Percentiles rank a stretch among this genome's conserved stretches.
These are phyloP conservation scores for Selaginella tamariscina DNA, from an alignment of 75 land plant species.

Conservation along the genomic window DNA sequence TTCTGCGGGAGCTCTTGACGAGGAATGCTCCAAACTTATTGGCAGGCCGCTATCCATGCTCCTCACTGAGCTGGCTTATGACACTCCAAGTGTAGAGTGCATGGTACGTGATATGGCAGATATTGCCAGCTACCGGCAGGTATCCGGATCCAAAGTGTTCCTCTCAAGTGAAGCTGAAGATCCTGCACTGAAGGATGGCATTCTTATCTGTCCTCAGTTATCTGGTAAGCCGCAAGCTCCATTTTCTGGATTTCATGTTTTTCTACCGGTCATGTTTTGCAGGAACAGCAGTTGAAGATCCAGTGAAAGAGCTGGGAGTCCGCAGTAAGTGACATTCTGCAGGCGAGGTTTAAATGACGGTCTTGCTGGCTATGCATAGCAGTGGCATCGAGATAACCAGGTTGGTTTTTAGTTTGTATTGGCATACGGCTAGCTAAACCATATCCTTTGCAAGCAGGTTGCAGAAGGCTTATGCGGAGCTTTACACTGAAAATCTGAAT, in stretches of 20 bases:
- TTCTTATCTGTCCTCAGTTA: slow-evolving; percentile 15
- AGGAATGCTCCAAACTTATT: slow-evolving; percentile 11
- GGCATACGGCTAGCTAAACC: no score
- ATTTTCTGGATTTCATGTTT: no score
- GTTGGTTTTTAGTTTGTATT: no score
- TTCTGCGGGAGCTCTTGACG: slow-evolving; percentile 13
- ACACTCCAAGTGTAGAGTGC: slow-evolving; percentile 24
- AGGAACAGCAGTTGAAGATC: neutral
- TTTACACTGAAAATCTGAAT: slow-evolving; percentile 16
- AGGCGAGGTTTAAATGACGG: slow-evolving; percentile 21
- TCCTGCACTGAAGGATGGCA: slow-evolving; percentile 33
- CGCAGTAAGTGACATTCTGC: slow-evolving; percentile 17
- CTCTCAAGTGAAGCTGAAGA: slow-evolving; percentile 29
- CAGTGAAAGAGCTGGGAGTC: neutral
- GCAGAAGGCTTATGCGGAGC: slow-evolving; percentile 17
- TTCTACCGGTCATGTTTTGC: no score
- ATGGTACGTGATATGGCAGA: slow-evolving; percentile 30
- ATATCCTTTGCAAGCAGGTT: no score
- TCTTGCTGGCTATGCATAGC: slow-evolving; percentile 26
- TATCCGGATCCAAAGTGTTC: slow-evolving; percentile 5
- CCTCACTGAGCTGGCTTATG: slow-evolving; percentile 26
- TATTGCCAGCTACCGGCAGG: slow-evolving; percentile 16
- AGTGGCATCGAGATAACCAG: slow-evolving; percentile 18
- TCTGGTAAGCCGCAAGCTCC: no score
- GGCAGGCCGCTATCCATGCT: slow-evolving; percentile 18